Base-by-base conservation (phyloP, 2,329 filamentous ascomycete species). In the Botrytis deweyae region DNA sequence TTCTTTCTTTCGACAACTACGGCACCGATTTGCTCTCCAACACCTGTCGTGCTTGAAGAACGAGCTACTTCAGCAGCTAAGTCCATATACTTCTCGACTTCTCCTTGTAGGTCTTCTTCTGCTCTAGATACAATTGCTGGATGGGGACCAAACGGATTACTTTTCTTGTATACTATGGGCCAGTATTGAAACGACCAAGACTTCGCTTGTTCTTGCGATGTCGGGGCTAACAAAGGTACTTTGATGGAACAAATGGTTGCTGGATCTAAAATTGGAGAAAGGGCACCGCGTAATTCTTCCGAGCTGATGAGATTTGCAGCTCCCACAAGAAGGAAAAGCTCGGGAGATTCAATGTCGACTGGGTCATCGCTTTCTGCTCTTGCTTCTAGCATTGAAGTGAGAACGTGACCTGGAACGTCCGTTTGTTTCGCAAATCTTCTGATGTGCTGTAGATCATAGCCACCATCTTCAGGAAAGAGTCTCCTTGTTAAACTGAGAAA, bases 81-180 rank as follows among this genome's bases (percentile, higher is more conserved):
- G 70, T 84, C 87, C 87, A 92, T 91, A 88, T 89, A 95, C 73
- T 88, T 82, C 6, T 87, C 86, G 1, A 89, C 89, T 76, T 92
- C 88, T 64, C 87, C 83, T 73, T 87, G 86, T 70, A 97, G 88
- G 75, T 93, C 90, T 20, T 90, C 88, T 58, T 91, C 91, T 42
- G 91, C 90, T 74, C 91, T 89, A 61, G 88, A 85, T 73, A 95
- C 89, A 80, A 92, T 88, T 79, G 90, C 89, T 75, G 93, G 93
- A 80, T 97, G 93, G 29, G 93, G 93, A 6, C 93, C 93, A 74
- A 95, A 92, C 3, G 93, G 93, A 80, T 96, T 96, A 77, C 92
- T 95, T 84, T 94, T 94, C 76, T 93, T 91, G 83, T 96, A 97
- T 67, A 95, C 89, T 1, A 91, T 92, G 20, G 93, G 93, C 93